Conservation (phyloP, 306 rosid genomes). For the Purshia tridentata region DNA sequence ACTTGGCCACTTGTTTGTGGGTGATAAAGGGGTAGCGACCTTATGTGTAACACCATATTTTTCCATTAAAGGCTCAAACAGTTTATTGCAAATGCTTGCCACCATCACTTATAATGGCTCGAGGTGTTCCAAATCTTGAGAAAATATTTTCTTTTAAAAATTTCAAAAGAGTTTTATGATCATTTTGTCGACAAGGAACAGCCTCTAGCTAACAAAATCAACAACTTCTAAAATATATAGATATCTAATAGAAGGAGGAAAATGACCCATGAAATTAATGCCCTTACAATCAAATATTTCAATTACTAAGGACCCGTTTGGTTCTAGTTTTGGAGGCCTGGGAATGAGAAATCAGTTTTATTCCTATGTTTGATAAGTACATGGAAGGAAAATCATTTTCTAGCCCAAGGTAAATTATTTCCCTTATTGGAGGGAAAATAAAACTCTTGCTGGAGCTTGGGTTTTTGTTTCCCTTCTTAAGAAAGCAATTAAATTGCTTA, state of each 20-base stretch:
- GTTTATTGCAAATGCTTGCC: background rate
- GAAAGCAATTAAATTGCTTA: too few relatives aligned
- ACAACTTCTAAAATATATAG: background rate
- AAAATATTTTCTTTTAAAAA: background rate
- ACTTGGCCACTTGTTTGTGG: too few relatives aligned
- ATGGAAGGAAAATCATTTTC: too few relatives aligned
- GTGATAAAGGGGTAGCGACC: background rate
- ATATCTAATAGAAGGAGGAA: background rate
- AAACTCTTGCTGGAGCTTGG: too few relatives aligned
- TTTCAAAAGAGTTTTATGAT: background rate
- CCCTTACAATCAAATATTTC: conserved; percentile 3
- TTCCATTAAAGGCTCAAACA: background rate
- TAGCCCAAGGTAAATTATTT: too few relatives aligned
- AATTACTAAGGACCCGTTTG: too few relatives aligned
- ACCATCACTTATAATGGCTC: background rate
- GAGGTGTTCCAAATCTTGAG: background rate
- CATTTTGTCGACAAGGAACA: background rate
- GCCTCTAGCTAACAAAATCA: background rate
- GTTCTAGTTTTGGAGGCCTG: too few relatives aligned
- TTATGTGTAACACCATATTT: conserved; percentile 2
- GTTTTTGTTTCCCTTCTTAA: too few relatives aligned
- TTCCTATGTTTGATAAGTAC: too few relatives aligned
- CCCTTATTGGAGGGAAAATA: too few relatives aligned
- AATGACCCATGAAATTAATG: background rate
- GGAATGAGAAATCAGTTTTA: too few relatives aligned